Evolutionary conservation across 257 asterid species (phyloP), one percentile per base, ranked within the genome.

Genomic region (Linderniella brevidens): DNA sequence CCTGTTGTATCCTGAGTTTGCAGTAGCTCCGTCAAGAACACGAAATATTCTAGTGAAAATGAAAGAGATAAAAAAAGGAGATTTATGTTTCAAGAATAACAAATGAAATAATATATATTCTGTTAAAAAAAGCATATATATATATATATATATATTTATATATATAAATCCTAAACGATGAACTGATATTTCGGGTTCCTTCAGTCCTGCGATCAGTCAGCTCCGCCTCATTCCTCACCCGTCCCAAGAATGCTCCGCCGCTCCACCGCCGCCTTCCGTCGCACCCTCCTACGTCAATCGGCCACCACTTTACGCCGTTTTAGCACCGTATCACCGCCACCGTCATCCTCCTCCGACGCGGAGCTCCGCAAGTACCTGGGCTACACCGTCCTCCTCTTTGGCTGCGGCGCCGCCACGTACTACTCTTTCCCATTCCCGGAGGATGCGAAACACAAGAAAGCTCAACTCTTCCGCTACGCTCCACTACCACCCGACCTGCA

Each of bases 401-500:
- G 79, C 43, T 78, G 85, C 67, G 96, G 82, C 58, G 88, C 66
- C 59, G 81, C 80, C 57, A 88, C 98, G 20, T 88, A 84, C 73
- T 84, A 78, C 71, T 76, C 95, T 35, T 88, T 80, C 77, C 95
- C 95, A 5, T 70, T 80, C 56, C 70, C 93, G 4, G 90, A 67
- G 39, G 46, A 73, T 58, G 92, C 94, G 40, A 80, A 71, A 64
- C 85, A 84, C 74, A 88, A 84, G 43, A 79, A 68, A 45, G 94
- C 95, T 19, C 90, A 88, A 35, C 74, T 80, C 54, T 88, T 88
- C 69, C 92, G 90, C 37, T 88, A 88, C 74, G 93, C 93, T 36
- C 93, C 95, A 0, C 76, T 88, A 0, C 98, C 96, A 0, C 75
- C 86, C 3, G 96, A 84, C 61, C 93, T 88, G 19, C 98, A 88